phyloP scores from a whole-genome alignment of 2,329 filamentous ascomycete species.

The Atkinsonella texensis region DNA sequence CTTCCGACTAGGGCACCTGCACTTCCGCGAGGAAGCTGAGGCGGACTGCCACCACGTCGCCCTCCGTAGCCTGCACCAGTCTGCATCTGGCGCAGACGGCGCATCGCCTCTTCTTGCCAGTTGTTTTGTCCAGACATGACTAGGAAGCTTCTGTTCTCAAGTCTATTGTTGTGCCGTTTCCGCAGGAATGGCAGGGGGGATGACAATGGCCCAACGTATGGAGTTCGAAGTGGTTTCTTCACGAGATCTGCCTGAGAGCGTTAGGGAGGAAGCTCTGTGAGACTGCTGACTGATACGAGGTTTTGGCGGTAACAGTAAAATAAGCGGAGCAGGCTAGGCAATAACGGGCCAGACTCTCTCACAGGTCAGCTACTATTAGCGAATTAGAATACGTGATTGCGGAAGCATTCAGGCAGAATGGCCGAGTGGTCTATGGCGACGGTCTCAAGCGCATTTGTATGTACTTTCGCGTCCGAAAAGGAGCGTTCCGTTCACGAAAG shows the following conservation, averaged over 20 bases:
- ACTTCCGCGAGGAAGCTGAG: slow-evolving; percentile 28
- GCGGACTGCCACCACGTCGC: slow-evolving; percentile 25
- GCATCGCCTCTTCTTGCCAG: slow-evolving; percentile 39
- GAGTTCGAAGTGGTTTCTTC: neutral
- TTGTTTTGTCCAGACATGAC: slow-evolving; percentile 25
- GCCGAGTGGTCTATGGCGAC: slow-evolving; percentile 14
- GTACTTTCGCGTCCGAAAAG: slow-evolving; percentile 10
- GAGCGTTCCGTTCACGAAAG: slow-evolving; percentile 15
- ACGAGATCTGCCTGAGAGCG: neutral
- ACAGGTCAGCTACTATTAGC: neutral
- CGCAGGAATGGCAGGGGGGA: neutral
- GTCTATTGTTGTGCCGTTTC: neutral
- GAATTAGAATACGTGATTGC: neutral
- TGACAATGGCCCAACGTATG: neutral
- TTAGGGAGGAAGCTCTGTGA: neutral
- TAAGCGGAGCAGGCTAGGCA: neutral
- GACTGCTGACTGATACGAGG: slow-evolving; percentile 5
- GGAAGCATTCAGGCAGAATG: slow-evolving; percentile 9
- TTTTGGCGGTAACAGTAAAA: neutral
- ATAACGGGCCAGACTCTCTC: neutral
- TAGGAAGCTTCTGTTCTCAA: neutral
- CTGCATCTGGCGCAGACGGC: slow-evolving; percentile 37
- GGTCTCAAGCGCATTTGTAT: slow-evolving; percentile 12
- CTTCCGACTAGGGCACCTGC: slow-evolving; percentile 29
- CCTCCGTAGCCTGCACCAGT: slow-evolving; percentile 29